Percentiles rank a stretch among this genome's conserved stretches.
phyloP scores from a whole-genome alignment of 176 grass and related monocot species.

The Metroxylon sagu region DNA sequence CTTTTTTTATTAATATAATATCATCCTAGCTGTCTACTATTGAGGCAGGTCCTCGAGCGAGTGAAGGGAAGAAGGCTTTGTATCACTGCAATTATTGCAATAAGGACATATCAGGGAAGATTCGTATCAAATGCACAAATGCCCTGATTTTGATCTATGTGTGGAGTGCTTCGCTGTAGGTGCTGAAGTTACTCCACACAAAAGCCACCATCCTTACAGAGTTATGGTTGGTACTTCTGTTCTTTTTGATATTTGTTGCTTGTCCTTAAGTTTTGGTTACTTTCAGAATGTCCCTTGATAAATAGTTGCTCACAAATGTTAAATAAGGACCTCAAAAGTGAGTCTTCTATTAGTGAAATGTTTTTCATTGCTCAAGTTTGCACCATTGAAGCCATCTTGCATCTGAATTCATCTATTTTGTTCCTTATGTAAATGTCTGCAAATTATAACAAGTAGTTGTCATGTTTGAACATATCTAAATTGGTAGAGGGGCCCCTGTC shows the following conservation, averaged over 20 bases:
- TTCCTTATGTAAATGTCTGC: background rate
- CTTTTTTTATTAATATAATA: background rate
- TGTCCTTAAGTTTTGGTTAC: background rate
- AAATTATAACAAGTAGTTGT: too few species aligned
- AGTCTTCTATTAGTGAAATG: too few species aligned
- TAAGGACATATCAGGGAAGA: conserved; percentile 44
- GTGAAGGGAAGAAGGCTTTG: conserved; percentile 79
- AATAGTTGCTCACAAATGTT: too few species aligned
- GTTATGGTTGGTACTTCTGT: conserved; percentile 52
- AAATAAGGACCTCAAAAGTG: too few species aligned
- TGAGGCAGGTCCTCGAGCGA: conserved; percentile 33
- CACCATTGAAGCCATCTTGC: too few species aligned
- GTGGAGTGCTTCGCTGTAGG: background rate
- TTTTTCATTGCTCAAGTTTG: too few species aligned
- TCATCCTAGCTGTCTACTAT: background rate
- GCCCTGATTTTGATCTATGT: conserved; percentile 22
- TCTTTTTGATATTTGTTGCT: background rate
- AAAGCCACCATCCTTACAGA: background rate
- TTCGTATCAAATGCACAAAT: background rate
- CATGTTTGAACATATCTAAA: too few species aligned
- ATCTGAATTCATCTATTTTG: too few species aligned
- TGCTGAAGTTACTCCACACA: background rate
- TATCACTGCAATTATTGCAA: conserved; percentile 99
- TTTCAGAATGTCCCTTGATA: too few species aligned
- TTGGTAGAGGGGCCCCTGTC: too few species aligned